Base-by-base conservation (phyloP, 352 stramenopile species). In the Aphanomyces euteiches region DNA sequence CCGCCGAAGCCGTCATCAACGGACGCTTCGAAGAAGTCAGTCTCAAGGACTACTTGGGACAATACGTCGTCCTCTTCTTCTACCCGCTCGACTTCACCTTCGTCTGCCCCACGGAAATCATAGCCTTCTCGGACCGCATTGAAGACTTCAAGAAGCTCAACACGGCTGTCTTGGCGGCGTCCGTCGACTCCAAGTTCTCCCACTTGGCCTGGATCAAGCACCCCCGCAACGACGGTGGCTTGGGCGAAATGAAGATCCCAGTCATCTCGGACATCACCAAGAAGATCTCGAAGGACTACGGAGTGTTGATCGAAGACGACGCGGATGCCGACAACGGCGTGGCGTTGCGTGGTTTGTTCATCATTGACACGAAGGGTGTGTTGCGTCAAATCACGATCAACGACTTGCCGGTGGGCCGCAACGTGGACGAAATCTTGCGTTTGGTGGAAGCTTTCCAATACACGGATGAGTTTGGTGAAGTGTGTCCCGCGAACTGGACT, bases 371-470 rank as follows among this genome's bases (percentile, higher is more conserved):
- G 47, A 76, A 96, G 71, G 90, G 89, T 41, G 77, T 89, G 7
- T 67, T 95, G 50, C 80, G 85, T 40, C 88, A 95, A 68, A 93
- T 89, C 74, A 94, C 88, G 6, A 84, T 97, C 48, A 97, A 97
- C 69, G 87, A 97, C 76, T 64, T 96, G 64, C 87, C 90, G 5
- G 82, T 96, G 17, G 90, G 90, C 59, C 84, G 90, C 69, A 96
- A 87, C 72, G 90, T 96, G 36, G 91, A 97, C 78, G 92, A 97
- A 71, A 86, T 90, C 37, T 73, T 97, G 66, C 88, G 92, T 54
- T 78, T 98, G n/a, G 72, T 98, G 6, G 79, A 97, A 72, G 92
- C 91, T 4, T 96, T 97, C 83, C 86, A 98, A 77, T 97, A 92
- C 78, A 77, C 87, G 58, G 92, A 93, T 37, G 83, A 97, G 75